Evolutionary conservation across 2,329 filamentous ascomycete genomes (phyloP).

Genomic region (Aspergillus sp.): DNA sequence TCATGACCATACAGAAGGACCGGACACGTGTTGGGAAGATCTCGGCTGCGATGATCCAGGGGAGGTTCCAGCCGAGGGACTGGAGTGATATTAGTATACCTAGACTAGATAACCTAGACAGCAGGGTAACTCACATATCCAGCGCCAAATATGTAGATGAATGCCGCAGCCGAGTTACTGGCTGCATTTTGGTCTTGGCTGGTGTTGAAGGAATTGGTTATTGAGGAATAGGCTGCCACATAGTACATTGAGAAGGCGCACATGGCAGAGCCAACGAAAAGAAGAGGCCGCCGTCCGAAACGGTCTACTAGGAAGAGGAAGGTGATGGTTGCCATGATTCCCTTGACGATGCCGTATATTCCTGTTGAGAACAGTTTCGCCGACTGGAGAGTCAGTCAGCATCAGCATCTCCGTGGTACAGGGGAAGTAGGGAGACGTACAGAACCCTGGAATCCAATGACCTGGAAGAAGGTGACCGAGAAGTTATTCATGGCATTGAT

Average conservation of each 20-base stretch:
- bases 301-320: background rate
- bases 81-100: background rate
- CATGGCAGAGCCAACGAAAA: background rate
- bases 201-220: background rate
- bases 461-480: background rate
- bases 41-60: background rate
- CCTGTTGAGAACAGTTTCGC: background rate
- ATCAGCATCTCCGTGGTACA: no score
- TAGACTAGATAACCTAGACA: background rate
- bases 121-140: background rate
- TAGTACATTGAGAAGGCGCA: background rate
- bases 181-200: background rate
- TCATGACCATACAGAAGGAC: background rate
- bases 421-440: no score
- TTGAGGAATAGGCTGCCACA: background rate
- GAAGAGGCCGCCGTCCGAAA: background rate
- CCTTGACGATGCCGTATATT: background rate
- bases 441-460: background rate
- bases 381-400: no score
- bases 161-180: background rate
- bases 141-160: background rate
- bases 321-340: background rate
- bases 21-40: background rate
- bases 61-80: background rate
- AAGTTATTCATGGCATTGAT: slow-evolving; percentile 1